phyloP scores from a whole-genome alignment of 2,329 filamentous ascomycete genomes.

The Diaporthe velutina region DNA sequence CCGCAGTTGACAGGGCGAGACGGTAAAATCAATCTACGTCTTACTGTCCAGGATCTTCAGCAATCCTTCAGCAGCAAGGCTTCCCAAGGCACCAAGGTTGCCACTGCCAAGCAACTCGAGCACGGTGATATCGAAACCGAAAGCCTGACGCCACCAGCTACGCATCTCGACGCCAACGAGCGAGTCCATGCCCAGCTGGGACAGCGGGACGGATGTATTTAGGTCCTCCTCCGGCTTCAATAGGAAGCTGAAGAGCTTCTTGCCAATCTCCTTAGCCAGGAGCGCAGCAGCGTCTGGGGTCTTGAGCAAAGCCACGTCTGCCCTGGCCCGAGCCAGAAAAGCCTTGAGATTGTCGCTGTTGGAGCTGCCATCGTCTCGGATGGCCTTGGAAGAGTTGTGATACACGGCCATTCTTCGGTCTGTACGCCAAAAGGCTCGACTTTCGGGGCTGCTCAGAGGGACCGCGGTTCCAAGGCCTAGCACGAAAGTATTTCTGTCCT shows the following conservation, averaged over 20 bases:
- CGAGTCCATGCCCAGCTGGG: conserved; percentile 33
- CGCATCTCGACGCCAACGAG: conserved; percentile 34
- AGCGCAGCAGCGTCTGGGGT: neutral
- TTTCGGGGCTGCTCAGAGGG: conserved; percentile 4
- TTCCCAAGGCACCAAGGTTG: neutral
- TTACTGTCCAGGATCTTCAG: neutral
- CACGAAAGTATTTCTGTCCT: neutral
- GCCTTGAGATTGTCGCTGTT: neutral
- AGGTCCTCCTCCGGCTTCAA: conserved; percentile 23
- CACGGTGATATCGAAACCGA: neutral
- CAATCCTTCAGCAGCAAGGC: neutral
- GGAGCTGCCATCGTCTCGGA: neutral
- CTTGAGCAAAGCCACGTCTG: conserved; percentile 4
- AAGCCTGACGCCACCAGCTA: conserved; percentile 37
- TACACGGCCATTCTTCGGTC: conserved; percentile 28
- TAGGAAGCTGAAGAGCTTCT: conserved; percentile 26
- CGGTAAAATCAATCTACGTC: too few relatives aligned
- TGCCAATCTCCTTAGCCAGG: conserved; percentile 10
- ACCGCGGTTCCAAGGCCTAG: neutral
- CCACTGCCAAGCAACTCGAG: neutral
- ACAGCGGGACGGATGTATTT: conserved; percentile 14
- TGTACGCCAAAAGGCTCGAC: conserved; percentile 12
- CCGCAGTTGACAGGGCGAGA: too few relatives aligned
- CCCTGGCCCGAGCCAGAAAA: neutral
- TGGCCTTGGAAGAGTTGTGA: conserved; percentile 1